These are phyloP conservation scores for Fusarium sarcochroum DNA, from an alignment of 2,329 filamentous ascomycete genomes.

Conservation along the genomic window DNA sequence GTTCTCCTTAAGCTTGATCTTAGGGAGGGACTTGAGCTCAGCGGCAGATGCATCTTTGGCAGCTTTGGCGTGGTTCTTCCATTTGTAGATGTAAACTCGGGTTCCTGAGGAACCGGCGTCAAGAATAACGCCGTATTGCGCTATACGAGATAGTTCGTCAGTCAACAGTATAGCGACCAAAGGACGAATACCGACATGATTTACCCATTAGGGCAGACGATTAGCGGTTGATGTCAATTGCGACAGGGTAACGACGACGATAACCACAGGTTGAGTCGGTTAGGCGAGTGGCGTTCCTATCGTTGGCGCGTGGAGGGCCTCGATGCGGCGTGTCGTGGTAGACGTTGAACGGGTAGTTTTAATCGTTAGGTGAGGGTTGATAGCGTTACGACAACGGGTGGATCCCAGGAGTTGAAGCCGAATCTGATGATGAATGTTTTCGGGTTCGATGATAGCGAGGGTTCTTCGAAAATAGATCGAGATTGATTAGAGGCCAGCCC, in stretches of 20 bases:
- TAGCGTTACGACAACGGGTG: constrained; percentile 32
- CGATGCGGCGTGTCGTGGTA: constrained; percentile 2
- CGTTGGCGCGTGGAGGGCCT: not conserved
- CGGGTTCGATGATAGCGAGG: constrained; percentile 15
- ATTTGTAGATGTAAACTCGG: constrained; percentile 93
- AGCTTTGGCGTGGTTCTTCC: constrained; percentile 82
- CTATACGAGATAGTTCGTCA: constrained; percentile 53
- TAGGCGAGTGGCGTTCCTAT: constrained; percentile 5
- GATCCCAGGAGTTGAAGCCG: constrained; percentile 22
- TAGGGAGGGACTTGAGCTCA: constrained; percentile 76
- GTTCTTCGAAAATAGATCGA: not conserved
- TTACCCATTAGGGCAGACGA: constrained; percentile 52
- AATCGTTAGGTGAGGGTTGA: constrained; percentile 15
- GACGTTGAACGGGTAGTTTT: constrained; percentile 5
- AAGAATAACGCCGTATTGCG: constrained; percentile 91
- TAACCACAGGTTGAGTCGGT: not conserved
- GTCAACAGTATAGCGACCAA: constrained; percentile 18
- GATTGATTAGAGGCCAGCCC: constrained; percentile 16
- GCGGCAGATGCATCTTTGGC: constrained; percentile 62
- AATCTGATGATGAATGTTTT: constrained; percentile 19
- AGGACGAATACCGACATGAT: constrained; percentile 51
- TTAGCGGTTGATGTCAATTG: constrained; percentile 7
- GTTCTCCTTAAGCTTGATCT: constrained; percentile 86
- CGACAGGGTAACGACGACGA: constrained; percentile 4
- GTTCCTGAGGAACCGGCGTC: constrained; percentile 99